phyloP scores from a whole-genome alignment of 805 yeast species.

The Starmerella sp. region DNA sequence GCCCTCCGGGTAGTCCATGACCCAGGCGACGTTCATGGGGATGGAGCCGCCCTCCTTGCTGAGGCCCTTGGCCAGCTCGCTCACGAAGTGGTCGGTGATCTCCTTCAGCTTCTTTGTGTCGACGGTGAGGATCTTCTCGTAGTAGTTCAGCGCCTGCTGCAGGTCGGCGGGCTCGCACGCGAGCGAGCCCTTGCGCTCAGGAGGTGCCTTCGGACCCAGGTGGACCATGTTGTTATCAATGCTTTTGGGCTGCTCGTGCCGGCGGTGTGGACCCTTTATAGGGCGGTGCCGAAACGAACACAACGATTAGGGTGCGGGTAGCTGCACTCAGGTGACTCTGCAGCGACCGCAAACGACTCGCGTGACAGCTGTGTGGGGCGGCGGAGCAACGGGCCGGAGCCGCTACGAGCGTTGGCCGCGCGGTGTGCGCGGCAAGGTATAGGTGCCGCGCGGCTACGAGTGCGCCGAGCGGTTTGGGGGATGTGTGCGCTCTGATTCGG shows the following conservation, averaged over 20 bases:
- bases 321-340: background rate
- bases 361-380: no score
- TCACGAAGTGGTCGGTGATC: slow-evolving; percentile 64
- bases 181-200: slow-evolving; percentile 55
- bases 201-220: slow-evolving; percentile 75
- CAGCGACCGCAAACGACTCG: background rate
- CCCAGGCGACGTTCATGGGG: slow-evolving; percentile 98
- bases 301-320: background rate
- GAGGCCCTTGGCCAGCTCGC: slow-evolving; percentile 74
- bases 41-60: slow-evolving; percentile 58
- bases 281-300: background rate
- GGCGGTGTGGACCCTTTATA: background rate
- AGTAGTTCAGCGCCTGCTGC: slow-evolving; percentile 43
- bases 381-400: no score
- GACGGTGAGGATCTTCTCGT: slow-evolving; percentile 55
- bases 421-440: no score
- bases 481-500: no score
- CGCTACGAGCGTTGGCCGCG: no score
- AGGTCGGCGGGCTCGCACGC: slow-evolving; percentile 57
- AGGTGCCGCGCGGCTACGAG: no score
- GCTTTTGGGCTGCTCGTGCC: no score
- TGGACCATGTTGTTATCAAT: slow-evolving; percentile 48
- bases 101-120: slow-evolving; percentile 46
- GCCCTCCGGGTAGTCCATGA: slow-evolving; percentile 86
- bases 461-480: no score